These are phyloP conservation scores for Dicorynia guianensis DNA, from an alignment of 306 rosid species.

Conservation along the genomic window DNA sequence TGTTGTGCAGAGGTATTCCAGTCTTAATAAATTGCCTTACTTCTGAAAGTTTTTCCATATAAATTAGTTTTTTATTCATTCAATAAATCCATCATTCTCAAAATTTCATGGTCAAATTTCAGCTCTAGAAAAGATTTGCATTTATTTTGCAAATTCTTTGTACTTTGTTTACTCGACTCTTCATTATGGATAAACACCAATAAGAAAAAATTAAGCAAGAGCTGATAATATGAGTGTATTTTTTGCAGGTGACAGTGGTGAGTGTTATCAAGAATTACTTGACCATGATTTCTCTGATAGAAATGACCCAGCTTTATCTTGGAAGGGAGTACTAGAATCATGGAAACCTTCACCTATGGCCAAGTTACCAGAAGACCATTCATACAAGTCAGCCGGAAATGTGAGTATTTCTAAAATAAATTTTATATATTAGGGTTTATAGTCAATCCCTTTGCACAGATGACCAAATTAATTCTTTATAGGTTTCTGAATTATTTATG, in stretches of 20 bases:
- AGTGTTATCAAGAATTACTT: conserved; percentile 42
- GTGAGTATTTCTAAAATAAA: conserved; percentile 58
- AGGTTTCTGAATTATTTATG: conserved; percentile 23
- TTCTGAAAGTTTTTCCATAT: conserved; percentile 18
- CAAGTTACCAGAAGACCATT: conserved; percentile 47
- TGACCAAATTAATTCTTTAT: conserved; percentile 19
- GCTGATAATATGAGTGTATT: conserved; percentile 36
- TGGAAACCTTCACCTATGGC: conserved; percentile 41
- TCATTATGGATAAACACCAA: conserved; percentile 27
- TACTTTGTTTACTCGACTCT: conserved; percentile 21
- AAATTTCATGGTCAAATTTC: conserved; percentile 24
- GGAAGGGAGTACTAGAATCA: conserved; percentile 62
- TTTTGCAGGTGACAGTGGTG: conserved; percentile 49
- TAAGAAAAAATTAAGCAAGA: conserved; percentile 31
- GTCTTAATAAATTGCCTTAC: background rate
- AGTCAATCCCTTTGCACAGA: background rate
- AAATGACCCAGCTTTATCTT: conserved; percentile 55
- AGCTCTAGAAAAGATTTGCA: conserved; percentile 28
- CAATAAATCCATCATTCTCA: conserved; percentile 20
- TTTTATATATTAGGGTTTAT: conserved; percentile 27
- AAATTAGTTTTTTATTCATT: background rate
- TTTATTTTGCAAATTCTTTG: conserved; percentile 14
- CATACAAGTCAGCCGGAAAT: conserved; percentile 49
- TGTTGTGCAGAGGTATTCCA: background rate
- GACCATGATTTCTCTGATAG: conserved; percentile 51